phyloP scores from a whole-genome alignment of 768 basidiomycete genomes.

The Boletus tylopilopsis region DNA sequence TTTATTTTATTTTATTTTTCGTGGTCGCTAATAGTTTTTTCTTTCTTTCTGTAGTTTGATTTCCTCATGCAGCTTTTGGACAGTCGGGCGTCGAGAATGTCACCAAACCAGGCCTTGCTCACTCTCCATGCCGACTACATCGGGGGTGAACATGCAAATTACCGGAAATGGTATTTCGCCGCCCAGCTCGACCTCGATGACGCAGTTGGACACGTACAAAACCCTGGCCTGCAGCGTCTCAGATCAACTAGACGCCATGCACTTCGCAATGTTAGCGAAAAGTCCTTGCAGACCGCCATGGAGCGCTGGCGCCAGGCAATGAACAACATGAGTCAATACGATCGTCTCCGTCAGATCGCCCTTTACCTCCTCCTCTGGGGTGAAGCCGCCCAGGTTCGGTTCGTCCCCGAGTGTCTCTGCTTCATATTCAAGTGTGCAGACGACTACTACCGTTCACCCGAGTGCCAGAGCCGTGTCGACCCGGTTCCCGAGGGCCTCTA shows the following conservation, averaged over 20 bases:
- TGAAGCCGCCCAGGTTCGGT: conserved; percentile 95
- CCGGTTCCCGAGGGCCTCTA: conserved; percentile 96
- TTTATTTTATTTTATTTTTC: conserved; percentile 1
- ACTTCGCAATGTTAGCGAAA: conserved; percentile 54
- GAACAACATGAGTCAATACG: conserved; percentile 99
- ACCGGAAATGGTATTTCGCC: conserved; percentile 99
- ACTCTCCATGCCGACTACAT: conserved; percentile 99
- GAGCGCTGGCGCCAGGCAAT: conserved; percentile 96
- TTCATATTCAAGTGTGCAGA: conserved; percentile 99
- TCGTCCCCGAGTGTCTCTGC: conserved; percentile 93
- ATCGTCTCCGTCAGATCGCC: conserved; percentile 93
- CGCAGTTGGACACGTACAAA: conserved; percentile 88
- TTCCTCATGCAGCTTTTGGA: conserved; percentile 97
- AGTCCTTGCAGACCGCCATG: conserved; percentile 76
- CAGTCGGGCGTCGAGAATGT: conserved; percentile 95
- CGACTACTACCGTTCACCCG: conserved; percentile 98
- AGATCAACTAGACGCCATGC: conserved; percentile 62
- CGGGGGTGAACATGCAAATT: conserved; percentile 97
- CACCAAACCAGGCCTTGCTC: conserved; percentile 89
- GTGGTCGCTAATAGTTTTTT: conserved; percentile 4
- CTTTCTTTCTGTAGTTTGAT: conserved; percentile 62
- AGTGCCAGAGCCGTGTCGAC: conserved; percentile 90
- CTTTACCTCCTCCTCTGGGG: conserved; percentile 97
- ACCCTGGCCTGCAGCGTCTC: conserved; percentile 85
- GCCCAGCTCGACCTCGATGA: conserved; percentile 98